Evolutionary conservation across 2,329 filamentous ascomycete species (phyloP), one percentile per base, ranked within the genome.

Genomic region (Fusarium pseudoanthophilum): DNA sequence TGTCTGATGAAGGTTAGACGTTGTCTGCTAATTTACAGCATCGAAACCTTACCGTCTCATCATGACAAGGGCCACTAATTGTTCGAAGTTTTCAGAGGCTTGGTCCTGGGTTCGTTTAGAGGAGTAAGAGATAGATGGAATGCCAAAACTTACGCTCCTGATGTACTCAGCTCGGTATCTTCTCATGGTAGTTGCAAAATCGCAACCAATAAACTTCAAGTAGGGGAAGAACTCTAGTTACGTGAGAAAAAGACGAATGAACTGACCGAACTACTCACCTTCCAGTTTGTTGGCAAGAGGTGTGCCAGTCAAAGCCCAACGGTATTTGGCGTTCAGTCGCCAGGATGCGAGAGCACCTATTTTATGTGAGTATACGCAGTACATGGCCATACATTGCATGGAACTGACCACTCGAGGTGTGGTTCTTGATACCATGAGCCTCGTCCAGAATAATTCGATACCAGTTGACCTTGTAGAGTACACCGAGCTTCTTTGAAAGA

Each of bases 381-480:
- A 48, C 3, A 26, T n/a, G n/a, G n/a, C n/a, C n/a, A n/a, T n/a
- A 6, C 4, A 11, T 9, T 2, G 16, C 5, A 13, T 5, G 2
- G 1, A 76, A 52, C 32, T 7, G 2, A 83, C 82, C 79, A 14
- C 71, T 60, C 0, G 79, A 77, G 0, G 63, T 63, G 11, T 83
- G 79, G 36, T 89, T 90, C 68, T 90, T 90, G 67, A 91, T 89
- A 0, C 73, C 74, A 56, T 90, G 88, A 0, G 85, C 88, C 73
- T 91, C 89, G 51, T 91, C 89, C 0, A 91, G 79, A 3, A 91
- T 83, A 7, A 91, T 67, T 4, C 90, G 80, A 45, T 87, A 84
- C 81, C 85, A 89, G 0, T 81, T 77, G 7, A 84, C 73, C 0
- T 83, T 11, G 36, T 77, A 79, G 0, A 82, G 32, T 0, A 1